phyloP scores from a whole-genome alignment of 495 filamentous ascomycete genomes.

The Penicillium robsamsonii region DNA sequence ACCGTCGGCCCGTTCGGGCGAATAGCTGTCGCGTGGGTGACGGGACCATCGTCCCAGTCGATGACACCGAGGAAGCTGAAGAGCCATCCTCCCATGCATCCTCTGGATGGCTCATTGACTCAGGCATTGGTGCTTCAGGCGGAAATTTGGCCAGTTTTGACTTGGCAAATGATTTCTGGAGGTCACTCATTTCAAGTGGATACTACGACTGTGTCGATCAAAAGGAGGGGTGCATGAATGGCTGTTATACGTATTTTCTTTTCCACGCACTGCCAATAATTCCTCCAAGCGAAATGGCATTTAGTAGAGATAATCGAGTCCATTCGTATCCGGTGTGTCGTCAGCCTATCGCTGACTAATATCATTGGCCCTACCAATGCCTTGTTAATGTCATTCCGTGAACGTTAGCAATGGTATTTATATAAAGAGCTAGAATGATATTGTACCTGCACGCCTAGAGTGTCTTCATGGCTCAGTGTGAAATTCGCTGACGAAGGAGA shows the following conservation, averaged over 20 bases:
- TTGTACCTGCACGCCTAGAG: too few relatives aligned
- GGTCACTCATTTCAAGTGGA: conserved; percentile 67
- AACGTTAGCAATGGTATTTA: not conserved
- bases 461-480: too few relatives aligned
- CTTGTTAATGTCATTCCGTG: not conserved
- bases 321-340: not conserved
- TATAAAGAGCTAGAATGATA: too few relatives aligned
- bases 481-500: too few relatives aligned
- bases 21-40: conserved; percentile 71
- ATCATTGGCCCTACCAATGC: not conserved
- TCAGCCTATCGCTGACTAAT: conserved; percentile 2
- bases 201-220: conserved; percentile 8
- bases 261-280: not conserved
- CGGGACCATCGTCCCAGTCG: conserved; percentile 84
- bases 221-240: not conserved
- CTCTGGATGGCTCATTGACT: conserved; percentile 28
- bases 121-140: conserved; percentile 48
- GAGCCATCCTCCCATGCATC: conserved; percentile 56
- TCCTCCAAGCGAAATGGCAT: not conserved
- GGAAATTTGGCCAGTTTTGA: conserved; percentile 68
- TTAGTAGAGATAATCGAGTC: not conserved
- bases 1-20: conserved; percentile 62
- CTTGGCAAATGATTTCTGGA: conserved; percentile 82
- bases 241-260: not conserved
- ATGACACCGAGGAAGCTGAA: conserved; percentile 71